Evolutionary conservation across 2,329 filamentous ascomycete genomes (phyloP), one percentile per base, ranked within the genome.

Genomic region (Claviceps citrina): DNA sequence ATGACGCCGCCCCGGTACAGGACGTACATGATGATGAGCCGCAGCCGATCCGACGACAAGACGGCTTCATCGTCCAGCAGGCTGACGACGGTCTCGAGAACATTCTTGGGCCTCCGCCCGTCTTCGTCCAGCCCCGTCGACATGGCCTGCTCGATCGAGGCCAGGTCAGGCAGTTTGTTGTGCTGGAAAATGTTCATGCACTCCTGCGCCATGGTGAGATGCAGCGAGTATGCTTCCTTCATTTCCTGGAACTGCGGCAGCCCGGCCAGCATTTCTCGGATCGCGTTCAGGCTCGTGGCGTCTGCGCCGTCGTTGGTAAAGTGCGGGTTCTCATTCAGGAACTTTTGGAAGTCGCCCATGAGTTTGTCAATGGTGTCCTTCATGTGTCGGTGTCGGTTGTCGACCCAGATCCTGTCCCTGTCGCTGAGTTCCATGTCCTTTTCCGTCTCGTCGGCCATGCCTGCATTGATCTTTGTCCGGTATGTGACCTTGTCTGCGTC

Each of bases 211-310:
- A 98, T 96, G 49, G 79, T 89, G 31, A 98, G 68, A 60, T 98
- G 91, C 40, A 98, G 66, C 0, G 87, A 91, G 59, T 96, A 98
- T 2, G 84, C 80, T 55, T 93, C 85, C 59, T 96, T 95, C 69
- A 91, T 84, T 59, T 93, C 82, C 53, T 93, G 84, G 54, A 95
- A 98, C 54, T 96, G 84, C 10, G 87, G 86, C 43, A 98, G 64
- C 7, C 87, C 89, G 12, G 85, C 91, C 63, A 98, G 66, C 91
- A 98, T 98, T 60, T 95, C 87, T 54, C 91, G 85, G 60, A 98
- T 94, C 20, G 84, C 81, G 60, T 87, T 93, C 41, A 98, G 67
- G 54, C 76, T 93, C 31, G 79, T 80, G 25, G 78, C 72, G 42
- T 81, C 74, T 18, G 18, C 36, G 46, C 72, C 72, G 45, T 73